These are phyloP conservation scores for Conoideocrella luteorostrata DNA, from an alignment of 2,329 filamentous ascomycete species.

Conservation along the genomic window DNA sequence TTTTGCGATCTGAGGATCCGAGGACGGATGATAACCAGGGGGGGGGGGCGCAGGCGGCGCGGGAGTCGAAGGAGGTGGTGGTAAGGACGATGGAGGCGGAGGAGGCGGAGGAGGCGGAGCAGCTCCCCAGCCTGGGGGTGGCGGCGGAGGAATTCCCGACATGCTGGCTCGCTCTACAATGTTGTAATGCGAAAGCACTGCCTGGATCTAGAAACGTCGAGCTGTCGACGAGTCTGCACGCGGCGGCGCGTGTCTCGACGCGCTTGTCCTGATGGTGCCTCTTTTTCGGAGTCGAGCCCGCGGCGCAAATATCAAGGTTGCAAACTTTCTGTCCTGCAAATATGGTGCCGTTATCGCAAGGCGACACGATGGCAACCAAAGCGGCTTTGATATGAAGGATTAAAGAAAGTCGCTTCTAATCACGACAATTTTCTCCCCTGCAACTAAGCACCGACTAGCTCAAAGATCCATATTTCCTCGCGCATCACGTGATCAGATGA, in stretches of 20 bases:
- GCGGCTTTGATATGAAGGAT: slow-evolving; percentile 18
- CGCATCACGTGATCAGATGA: background rate
- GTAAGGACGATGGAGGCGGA: slow-evolving; percentile 48
- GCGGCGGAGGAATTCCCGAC: slow-evolving; percentile 49
- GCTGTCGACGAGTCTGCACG: slow-evolving; percentile 24
- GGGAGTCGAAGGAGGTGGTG: slow-evolving; percentile 48
- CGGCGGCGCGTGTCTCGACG: slow-evolving; percentile 29
- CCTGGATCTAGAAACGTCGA: slow-evolving; percentile 18
- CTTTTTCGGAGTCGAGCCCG: slow-evolving; percentile 1
- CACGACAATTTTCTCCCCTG: slow-evolving; percentile 29
- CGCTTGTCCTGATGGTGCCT: slow-evolving; percentile 18
- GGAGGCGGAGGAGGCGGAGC: slow-evolving; percentile 50
- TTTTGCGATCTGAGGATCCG: slow-evolving; percentile 82
- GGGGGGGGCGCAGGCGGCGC: slow-evolving; percentile 66
- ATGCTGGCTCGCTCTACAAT: slow-evolving; percentile 32
- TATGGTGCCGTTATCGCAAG: slow-evolving; percentile 21
- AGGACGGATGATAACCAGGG: slow-evolving; percentile 73
- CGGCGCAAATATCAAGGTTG: background rate
- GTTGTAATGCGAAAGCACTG: slow-evolving; percentile 14
- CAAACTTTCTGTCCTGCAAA: slow-evolving; percentile 14
- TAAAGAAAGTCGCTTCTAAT: slow-evolving; percentile 19
- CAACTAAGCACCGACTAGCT: slow-evolving; percentile 16
- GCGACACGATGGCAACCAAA: slow-evolving; percentile 23
- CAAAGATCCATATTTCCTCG: slow-evolving; percentile 3
- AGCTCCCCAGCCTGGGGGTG: slow-evolving; percentile 50